Evolutionary conservation across 108 stramenopile genomes (phyloP).

Genomic region (Tribonema minus): DNA sequence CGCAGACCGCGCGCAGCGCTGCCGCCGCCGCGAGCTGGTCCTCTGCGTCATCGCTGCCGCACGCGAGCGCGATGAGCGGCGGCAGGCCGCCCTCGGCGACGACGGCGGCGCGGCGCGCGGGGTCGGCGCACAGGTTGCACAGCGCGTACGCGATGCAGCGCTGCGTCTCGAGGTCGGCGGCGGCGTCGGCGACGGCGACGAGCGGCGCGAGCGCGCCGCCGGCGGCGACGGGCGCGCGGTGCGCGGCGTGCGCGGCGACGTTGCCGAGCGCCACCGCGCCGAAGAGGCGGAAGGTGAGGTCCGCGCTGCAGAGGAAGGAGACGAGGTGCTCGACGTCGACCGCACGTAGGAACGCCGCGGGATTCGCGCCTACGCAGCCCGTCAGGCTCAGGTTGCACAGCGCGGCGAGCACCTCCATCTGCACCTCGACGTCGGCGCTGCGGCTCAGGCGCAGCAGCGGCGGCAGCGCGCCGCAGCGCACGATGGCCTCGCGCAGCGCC

Average conservation of each 20-base stretch:
- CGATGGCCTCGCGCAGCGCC: slow-evolving; percentile 59
- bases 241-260: slow-evolving; percentile 61
- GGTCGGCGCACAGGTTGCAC: slow-evolving; percentile 68
- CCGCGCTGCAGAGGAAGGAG: slow-evolving; percentile 69
- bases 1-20: slow-evolving; percentile 64
- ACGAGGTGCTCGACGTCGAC: slow-evolving; percentile 63
- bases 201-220: slow-evolving; percentile 65
- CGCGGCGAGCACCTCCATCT: slow-evolving; percentile 68
- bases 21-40: slow-evolving; percentile 68
- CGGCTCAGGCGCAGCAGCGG: slow-evolving; percentile 63
- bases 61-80: slow-evolving; percentile 67
- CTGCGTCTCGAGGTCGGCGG: slow-evolving; percentile 66
- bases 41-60: slow-evolving; percentile 55
- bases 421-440: slow-evolving; percentile 67
- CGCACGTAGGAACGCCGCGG: slow-evolving; percentile 60
- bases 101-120: slow-evolving; percentile 55
- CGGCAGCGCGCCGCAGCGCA: slow-evolving; percentile 57
- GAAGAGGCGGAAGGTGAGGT: slow-evolving; percentile 73
- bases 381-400: slow-evolving; percentile 73
- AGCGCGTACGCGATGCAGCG: slow-evolving; percentile 75
- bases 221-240: slow-evolving; percentile 59
- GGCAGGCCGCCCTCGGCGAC: slow-evolving; percentile 68
- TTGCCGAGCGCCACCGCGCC: slow-evolving; percentile 79
- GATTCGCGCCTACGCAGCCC: slow-evolving; percentile 70
- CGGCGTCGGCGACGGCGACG: slow-evolving; percentile 57